Base-by-base conservation (phyloP, 192 early-diverging fungal species). In the Rhizophagus clarus region DNA sequence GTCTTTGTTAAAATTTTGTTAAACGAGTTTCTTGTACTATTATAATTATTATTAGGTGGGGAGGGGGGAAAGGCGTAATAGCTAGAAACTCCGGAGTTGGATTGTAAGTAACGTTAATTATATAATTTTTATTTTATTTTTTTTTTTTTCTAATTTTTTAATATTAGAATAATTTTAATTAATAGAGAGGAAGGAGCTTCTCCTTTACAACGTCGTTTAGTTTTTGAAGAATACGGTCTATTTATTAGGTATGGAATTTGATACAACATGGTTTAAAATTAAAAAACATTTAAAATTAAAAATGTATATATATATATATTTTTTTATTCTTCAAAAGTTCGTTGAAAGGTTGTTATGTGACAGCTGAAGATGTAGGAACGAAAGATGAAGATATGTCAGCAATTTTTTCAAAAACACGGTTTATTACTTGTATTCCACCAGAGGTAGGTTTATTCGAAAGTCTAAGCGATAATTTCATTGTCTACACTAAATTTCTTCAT, bases 61-160 rank as follows among this genome's bases (percentile, higher is more conserved):
- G 86, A 28, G 86, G 86, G 26, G 86, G 86, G 22, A 87, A 87
- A 80, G 86, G 86, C 29, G 51, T 86, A 29, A 82, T 87, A 10
- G 86, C 83, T 8, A 45, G 81, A 10, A 87, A 87, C 80, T 56
- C 83, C 7, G 86, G 86, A 45, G 78, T 49, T 26, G 86, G 85
- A 2, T 63, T 87, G 67, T 51, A 31, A 61, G 66, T 79, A 34
- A 60, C 61, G 11, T 26, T 61, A 31, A 26, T 31, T 34, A 14
- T 32, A 14, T 49, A 31, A 24, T n/a, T 34, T 14, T 9, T 56
- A 22, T 22, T 61, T 22, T 49, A 31, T 12, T n/a, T 34, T 14
- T 9, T 56, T 32, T 22, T 61, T 22, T 31, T 10, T 68, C 3
- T 17, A 20, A 17, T 22, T 29, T 69, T 22, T 40, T 34, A 22